Conservation (phyloP, 192 early-diverging fungal genomes). For the Piromyces finnis region DNA sequence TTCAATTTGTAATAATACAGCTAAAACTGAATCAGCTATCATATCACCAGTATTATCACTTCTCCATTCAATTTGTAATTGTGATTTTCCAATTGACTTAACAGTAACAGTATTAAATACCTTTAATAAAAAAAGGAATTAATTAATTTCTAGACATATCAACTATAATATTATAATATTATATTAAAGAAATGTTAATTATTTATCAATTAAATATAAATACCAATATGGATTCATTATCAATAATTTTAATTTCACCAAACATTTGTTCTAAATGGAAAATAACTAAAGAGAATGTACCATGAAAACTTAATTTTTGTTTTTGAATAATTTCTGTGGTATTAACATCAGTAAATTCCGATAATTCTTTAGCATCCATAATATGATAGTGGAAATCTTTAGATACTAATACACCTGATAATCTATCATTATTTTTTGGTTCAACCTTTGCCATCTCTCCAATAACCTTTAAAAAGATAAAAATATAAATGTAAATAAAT, state of each 20-base stretch:
- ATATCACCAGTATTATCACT: constrained; percentile 85
- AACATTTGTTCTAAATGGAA: constrained; percentile 93
- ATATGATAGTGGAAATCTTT: constrained; percentile 82
- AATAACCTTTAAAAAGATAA: constrained; percentile 31
- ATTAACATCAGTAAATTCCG: constrained; percentile 61
- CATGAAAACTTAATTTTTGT: constrained; percentile 53
- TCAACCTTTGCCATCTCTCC: constrained; percentile 62
- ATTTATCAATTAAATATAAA: too few relatives aligned
- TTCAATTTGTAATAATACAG: constrained; percentile 68
- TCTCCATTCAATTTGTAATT: constrained; percentile 75
- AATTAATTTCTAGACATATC: too few relatives aligned
- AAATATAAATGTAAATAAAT: too few relatives aligned
- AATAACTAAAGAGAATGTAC: constrained; percentile 52
- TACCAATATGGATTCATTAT: constrained; percentile 16
- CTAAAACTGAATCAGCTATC: constrained; percentile 84
- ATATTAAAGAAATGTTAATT: too few relatives aligned
- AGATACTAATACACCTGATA: constrained; percentile 64
- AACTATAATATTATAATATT: not conserved
- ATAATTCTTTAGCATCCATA: constrained; percentile 61
- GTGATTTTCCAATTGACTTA: constrained; percentile 25
- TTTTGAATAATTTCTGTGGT: constrained; percentile 61
- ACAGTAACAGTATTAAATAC: constrained; percentile 66
- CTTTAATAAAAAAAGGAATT: constrained; percentile 6
- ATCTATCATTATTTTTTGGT: constrained; percentile 43
- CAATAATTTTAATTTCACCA: constrained; percentile 34